Base-by-base conservation (phyloP, 2,329 filamentous ascomycete species). In the Ceratocystis lukuohia region DNA sequence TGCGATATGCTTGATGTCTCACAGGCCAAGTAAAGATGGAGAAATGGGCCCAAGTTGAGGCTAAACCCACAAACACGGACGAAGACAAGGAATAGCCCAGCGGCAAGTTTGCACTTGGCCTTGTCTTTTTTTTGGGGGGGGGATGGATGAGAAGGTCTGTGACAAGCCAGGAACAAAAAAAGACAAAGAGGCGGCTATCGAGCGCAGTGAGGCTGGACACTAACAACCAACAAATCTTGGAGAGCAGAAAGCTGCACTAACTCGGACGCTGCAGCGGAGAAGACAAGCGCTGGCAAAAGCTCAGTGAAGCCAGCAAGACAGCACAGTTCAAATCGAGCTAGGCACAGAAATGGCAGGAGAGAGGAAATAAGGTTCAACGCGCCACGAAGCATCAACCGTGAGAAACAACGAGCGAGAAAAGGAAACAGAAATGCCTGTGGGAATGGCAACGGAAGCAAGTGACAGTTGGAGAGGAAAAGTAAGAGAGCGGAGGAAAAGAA, bases 21-120 rank as follows among this genome's bases (percentile, higher is more conserved):
- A 53, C 48, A 53, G 48, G 48, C 48, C 48, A 53, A 53, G 22
- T 53, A 53, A 53, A 53, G 56, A 59, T 59, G 56, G 25, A 59
- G 12, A 59, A 59, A 59, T 33, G 28, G 53, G 25, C 17, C 25
- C 25, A 59, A 33, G 56, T 59, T 33, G 5, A 59, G 56, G 56
- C 56, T 30, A 33, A 30, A 59, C 56, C 56, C 28, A 59, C 25
- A 59, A 59, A 59, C 56, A 59, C 56, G 28, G 56, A 59, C 28
- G 28, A 59, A 37, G 56, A 59, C 56, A 59, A 59, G 56, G 56
- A 59, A 59, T 17, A 59, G 56, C 28, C 56, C 56, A 17, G 28
- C 56, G 56, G 56, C 56, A 59, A 59, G 56, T 59, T 59, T 41
- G 56, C 25, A 30, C 15, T 33, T 59, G 56, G 56, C 28, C 28